These are phyloP conservation scores for Stellera chamaejasme DNA, from an alignment of 345 rosid genomes.

Conservation along the genomic window DNA sequence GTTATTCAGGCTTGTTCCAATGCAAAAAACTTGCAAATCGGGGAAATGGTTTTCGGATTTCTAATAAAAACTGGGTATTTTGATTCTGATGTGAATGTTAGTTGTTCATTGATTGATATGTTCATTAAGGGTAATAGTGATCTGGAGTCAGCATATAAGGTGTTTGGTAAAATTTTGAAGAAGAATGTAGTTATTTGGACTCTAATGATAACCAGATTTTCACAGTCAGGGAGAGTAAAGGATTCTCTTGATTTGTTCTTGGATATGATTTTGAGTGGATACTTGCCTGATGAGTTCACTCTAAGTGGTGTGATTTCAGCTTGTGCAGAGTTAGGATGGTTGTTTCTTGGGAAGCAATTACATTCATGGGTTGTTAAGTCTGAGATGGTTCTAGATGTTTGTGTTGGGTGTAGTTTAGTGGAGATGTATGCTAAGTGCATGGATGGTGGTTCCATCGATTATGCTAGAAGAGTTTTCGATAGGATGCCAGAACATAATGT, in stretches of 20 bases:
- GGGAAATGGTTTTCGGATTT: conserved; percentile 43
- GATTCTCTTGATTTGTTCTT: conserved; percentile 41
- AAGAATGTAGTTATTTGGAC: conserved; percentile 64
- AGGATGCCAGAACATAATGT: conserved; percentile 50
- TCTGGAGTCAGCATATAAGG: conserved; percentile 39
- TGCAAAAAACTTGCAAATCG: conserved; percentile 18
- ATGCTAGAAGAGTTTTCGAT: conserved; percentile 57
- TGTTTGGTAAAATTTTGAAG: conserved; percentile 54
- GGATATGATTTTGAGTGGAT: conserved; percentile 44
- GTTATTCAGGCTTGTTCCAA: conserved; percentile 53
- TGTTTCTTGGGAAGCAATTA: conserved; percentile 42
- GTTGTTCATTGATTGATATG: conserved; percentile 62
- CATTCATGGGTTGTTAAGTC: conserved; percentile 51
- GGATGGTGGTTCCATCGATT: conserved; percentile 33
- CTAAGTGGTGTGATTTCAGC: conserved; percentile 48
- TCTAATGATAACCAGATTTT: conserved; percentile 50
- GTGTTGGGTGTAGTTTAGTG: conserved; percentile 63
- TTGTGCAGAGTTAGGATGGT: conserved; percentile 36
- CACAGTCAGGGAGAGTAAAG: conserved; percentile 34
- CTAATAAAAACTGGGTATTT: conserved; percentile 44
- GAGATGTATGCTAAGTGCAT: conserved; percentile 70
- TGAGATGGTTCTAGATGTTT: conserved; percentile 41
- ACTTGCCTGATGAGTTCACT: conserved; percentile 44
- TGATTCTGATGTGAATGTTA: conserved; percentile 47
- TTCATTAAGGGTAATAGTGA: conserved; percentile 39